A percentile compares a stretch with the other conserved stretches of the same genome.
Evolutionary conservation across 306 rosid species (phyloP).

Genomic region (Malus sieversii): DNA sequence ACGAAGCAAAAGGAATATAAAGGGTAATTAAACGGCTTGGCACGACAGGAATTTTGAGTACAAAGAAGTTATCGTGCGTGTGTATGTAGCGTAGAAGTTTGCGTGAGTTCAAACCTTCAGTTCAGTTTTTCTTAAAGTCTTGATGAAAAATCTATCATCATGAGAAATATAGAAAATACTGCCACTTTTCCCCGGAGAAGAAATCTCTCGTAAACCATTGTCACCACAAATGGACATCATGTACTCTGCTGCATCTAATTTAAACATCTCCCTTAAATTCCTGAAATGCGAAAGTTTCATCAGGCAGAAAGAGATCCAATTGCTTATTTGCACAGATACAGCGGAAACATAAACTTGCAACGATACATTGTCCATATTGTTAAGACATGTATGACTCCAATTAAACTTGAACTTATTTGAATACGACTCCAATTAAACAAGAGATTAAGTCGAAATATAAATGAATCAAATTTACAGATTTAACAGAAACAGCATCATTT

Average conservation of each 20-base stretch:
- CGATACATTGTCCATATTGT: neutral
- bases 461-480: neutral
- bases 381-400: neutral
- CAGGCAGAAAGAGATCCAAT: neutral
- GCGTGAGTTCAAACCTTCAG: conserved; percentile 64
- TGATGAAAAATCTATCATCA: conserved; percentile 91
- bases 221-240: conserved; percentile 99
- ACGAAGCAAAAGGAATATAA: neutral
- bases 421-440: neutral
- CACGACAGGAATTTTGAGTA: neutral
- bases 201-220: conserved; percentile 73
- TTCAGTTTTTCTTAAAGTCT: conserved; percentile 74
- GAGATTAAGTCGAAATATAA: neutral
- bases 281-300: conserved; percentile 33
- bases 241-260: conserved; percentile 94
- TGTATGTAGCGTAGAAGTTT: neutral
- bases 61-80: neutral
- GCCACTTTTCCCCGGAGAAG: conserved; percentile 98
- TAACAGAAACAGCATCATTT: neutral
- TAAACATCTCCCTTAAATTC: conserved; percentile 99
- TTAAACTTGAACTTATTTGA: neutral
- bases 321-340: neutral
- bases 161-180: conserved; percentile 93
- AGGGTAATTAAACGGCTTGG: neutral
- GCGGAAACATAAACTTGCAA: neutral